Evolutionary conservation across 1,139 yeast species (phyloP).

Genomic region (Taiozyma sp.): DNA sequence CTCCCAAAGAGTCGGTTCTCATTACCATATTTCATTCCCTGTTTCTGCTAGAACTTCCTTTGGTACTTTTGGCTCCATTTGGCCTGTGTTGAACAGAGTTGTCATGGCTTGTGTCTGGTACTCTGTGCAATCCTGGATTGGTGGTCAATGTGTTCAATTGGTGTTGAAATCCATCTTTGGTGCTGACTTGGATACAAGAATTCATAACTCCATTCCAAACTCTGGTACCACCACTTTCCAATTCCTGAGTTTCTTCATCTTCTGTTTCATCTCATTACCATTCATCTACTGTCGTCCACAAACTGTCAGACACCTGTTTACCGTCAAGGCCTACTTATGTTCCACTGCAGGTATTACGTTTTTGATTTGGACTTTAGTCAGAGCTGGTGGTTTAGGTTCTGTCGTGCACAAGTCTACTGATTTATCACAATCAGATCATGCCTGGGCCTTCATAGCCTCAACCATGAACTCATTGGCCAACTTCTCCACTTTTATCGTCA

Average conservation of each 20-base stretch:
- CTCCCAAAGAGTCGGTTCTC: slow-evolving; percentile 68
- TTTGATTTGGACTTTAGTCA: slow-evolving; percentile 73
- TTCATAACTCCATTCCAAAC: slow-evolving; percentile 47
- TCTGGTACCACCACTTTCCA: slow-evolving; percentile 61
- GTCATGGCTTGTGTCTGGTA: slow-evolving; percentile 86
- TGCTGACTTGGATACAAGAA: slow-evolving; percentile 44
- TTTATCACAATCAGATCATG: slow-evolving; percentile 55
- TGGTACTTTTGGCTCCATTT: slow-evolving; percentile 73
- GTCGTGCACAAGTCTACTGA: slow-evolving; percentile 49
- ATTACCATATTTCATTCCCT: slow-evolving; percentile 76
- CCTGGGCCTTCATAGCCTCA: slow-evolving; percentile 81
- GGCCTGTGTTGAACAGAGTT: slow-evolving; percentile 79
- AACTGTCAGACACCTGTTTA: slow-evolving; percentile 73
- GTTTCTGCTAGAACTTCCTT: slow-evolving; percentile 69
- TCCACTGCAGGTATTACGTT: slow-evolving; percentile 81
- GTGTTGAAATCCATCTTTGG: slow-evolving; percentile 70
- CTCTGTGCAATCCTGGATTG: slow-evolving; percentile 78
- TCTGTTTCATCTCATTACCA: slow-evolving; percentile 75
- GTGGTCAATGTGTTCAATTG: slow-evolving; percentile 75
- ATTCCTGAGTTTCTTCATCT: slow-evolving; percentile 70
- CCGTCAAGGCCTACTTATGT: slow-evolving; percentile 69
- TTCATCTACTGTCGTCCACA: slow-evolving; percentile 81
- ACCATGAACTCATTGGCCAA: slow-evolving; percentile 78
- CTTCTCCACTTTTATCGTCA: slow-evolving; percentile 81
- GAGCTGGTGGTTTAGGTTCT: slow-evolving; percentile 69